Conservation (phyloP, 2,329 filamentous ascomycete species). For the Aspergillus awamori region DNA sequence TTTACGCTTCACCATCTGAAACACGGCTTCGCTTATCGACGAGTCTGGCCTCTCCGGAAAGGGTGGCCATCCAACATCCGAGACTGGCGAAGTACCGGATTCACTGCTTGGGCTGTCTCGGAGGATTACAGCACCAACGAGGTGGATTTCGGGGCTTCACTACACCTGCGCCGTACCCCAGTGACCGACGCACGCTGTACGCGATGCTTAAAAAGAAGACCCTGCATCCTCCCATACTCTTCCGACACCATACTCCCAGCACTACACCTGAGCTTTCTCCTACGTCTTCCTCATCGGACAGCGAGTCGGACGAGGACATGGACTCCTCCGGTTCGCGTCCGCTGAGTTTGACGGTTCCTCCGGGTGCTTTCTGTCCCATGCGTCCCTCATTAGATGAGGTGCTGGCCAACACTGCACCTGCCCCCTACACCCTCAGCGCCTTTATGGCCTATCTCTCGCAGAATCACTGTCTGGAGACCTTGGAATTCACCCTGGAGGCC, state of each 20-base stretch:
- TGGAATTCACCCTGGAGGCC: slow-evolving; percentile 95
- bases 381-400: slow-evolving; percentile 83
- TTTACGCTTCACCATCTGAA: slow-evolving; percentile 8
- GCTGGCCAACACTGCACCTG: slow-evolving; percentile 78
- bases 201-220: slow-evolving; percentile 46
- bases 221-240: slow-evolving; percentile 37
- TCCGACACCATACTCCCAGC: slow-evolving; percentile 45
- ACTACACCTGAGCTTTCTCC: slow-evolving; percentile 51
- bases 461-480: slow-evolving; percentile 93
- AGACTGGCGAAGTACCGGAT: slow-evolving; percentile 2
- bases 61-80: not conserved
- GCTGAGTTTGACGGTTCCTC: slow-evolving; percentile 46
- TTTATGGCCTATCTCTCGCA: slow-evolving; percentile 97
- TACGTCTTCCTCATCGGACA: slow-evolving; percentile 43
- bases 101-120: slow-evolving; percentile 11
- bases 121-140: slow-evolving; percentile 5
- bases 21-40: slow-evolving; percentile 20
- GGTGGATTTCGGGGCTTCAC: slow-evolving; percentile 17
- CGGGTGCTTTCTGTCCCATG: slow-evolving; percentile 46
- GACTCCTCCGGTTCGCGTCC: slow-evolving; percentile 46
- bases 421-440: slow-evolving; percentile 86
- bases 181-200: slow-evolving; percentile 32
- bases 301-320: slow-evolving; percentile 50
- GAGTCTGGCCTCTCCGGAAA: slow-evolving; percentile 12
- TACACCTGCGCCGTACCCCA: slow-evolving; percentile 16